These are phyloP conservation scores for Eucalyptus guilfoylei DNA, from an alignment of 345 rosid genomes.

Conservation along the genomic window DNA sequence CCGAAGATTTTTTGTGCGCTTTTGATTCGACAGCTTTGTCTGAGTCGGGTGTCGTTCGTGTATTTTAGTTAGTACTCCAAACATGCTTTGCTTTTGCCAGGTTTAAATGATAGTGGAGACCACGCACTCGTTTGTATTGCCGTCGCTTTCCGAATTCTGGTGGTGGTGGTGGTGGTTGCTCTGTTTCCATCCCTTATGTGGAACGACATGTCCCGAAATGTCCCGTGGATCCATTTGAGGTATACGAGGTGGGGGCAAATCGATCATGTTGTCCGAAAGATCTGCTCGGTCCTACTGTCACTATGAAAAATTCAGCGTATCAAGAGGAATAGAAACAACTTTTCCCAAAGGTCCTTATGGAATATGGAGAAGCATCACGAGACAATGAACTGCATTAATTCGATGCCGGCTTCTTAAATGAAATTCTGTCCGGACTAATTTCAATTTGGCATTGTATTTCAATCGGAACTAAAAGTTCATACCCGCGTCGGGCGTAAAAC, in stretches of 20 bases:
- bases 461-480: background rate
- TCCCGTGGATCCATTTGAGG: background rate
- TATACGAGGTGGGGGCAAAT: background rate
- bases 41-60: background rate
- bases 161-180: background rate
- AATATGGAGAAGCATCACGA: background rate
- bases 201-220: background rate
- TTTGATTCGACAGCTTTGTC: background rate
- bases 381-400: background rate
- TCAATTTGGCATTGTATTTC: background rate
- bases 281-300: background rate
- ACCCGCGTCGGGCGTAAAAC: background rate
- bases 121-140: background rate
- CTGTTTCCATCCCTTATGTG: background rate
- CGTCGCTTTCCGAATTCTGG: background rate
- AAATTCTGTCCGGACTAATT: background rate
- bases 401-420: background rate
- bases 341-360: background rate
- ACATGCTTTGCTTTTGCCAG: background rate
- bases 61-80: background rate
- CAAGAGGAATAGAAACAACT: background rate
- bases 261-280: background rate
- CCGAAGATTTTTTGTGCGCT: background rate
- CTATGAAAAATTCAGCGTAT: background rate
- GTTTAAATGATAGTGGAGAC: background rate